phyloP scores from a whole-genome alignment of 345 rosid genomes.

The Boechera divaricarpa region DNA sequence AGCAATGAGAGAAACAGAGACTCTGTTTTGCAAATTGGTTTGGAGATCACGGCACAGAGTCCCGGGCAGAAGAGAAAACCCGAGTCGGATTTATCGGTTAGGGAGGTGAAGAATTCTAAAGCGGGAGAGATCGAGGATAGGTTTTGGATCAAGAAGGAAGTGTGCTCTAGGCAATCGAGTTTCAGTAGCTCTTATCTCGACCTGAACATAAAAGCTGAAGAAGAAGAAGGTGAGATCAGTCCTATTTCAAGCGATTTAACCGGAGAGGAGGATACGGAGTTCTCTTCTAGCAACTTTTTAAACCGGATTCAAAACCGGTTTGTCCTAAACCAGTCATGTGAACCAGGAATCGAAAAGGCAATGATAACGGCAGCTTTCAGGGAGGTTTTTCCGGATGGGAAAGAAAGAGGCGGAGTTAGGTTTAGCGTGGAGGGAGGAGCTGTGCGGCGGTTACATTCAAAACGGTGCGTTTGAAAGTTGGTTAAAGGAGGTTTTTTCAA shows the following conservation, averaged over 20 bases:
- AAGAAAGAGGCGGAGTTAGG: constrained; percentile 44
- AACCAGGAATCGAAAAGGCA: constrained; percentile 48
- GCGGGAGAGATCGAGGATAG: constrained; percentile 44
- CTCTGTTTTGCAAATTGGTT: constrained; percentile 58
- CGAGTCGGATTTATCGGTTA: constrained; percentile 49
- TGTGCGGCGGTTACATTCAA: constrained; percentile 32
- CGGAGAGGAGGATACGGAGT: constrained; percentile 54
- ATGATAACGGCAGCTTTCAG: constrained; percentile 52
- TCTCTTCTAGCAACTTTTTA: constrained; percentile 47
- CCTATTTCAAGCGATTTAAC: constrained; percentile 77
- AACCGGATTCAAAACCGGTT: constrained; percentile 63
- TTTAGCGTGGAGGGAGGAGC: constrained; percentile 78
- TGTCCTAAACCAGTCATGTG: constrained; percentile 47
- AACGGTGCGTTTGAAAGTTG: constrained; percentile 70
- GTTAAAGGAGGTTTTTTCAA: constrained; percentile 70
- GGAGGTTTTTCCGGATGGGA: constrained; percentile 51
- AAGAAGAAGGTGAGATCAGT: constrained; percentile 59
- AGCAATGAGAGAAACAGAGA: constrained; percentile 42
- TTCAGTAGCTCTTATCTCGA: constrained; percentile 63
- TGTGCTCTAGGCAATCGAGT: constrained; percentile 60
- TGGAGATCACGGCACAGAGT: constrained; percentile 51
- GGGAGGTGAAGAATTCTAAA: constrained; percentile 49
- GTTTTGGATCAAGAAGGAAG: constrained; percentile 45
- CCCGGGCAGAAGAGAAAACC: constrained; percentile 62
- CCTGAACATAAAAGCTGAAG: constrained; percentile 69